These are phyloP conservation scores for Geotrichum restrictum DNA, from an alignment of 1,139 yeast species.

Conservation along the genomic window DNA sequence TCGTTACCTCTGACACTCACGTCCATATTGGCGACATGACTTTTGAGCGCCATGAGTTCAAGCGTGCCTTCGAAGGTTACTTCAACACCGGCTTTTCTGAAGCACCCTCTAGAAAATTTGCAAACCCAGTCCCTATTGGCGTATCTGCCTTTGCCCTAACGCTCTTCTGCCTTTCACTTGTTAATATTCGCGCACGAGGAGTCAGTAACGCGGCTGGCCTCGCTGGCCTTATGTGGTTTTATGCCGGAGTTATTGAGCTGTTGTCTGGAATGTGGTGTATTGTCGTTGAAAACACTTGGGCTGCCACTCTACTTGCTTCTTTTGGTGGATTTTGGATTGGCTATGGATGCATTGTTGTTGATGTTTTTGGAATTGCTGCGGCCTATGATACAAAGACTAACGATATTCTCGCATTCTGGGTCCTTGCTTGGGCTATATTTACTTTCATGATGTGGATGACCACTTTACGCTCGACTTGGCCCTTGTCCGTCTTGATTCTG, in stretches of 20 bases:
- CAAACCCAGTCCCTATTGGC: constrained; percentile 87
- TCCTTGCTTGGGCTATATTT: constrained; percentile 76
- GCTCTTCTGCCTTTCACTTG: constrained; percentile 71
- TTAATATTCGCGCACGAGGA: constrained; percentile 61
- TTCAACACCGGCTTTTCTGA: constrained; percentile 60
- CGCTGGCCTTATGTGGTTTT: constrained; percentile 69
- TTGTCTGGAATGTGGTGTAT: constrained; percentile 74
- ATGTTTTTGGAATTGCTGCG: constrained; percentile 65
- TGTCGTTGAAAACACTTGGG: constrained; percentile 67
- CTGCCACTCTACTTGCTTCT: constrained; percentile 74
- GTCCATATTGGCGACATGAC: constrained; percentile 68
- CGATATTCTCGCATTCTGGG: constrained; percentile 67
- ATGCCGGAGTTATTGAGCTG: constrained; percentile 73
- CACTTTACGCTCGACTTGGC: constrained; percentile 76
- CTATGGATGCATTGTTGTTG: constrained; percentile 64
- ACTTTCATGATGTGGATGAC: constrained; percentile 62
- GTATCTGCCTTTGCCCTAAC: constrained; percentile 79
- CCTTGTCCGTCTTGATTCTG: constrained; percentile 65
- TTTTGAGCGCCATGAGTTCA: constrained; percentile 58
- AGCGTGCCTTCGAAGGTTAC: constrained; percentile 68
- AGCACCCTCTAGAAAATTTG: constrained; percentile 68
- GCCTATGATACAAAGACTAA: constrained; percentile 49
- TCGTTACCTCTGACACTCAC: constrained; percentile 41
- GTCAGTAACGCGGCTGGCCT: constrained; percentile 50
- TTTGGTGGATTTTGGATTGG: constrained; percentile 90